These are phyloP conservation scores for Naganishia sp. DNA, from an alignment of 1,284 basidiomycete species.

Conservation along the genomic window DNA sequence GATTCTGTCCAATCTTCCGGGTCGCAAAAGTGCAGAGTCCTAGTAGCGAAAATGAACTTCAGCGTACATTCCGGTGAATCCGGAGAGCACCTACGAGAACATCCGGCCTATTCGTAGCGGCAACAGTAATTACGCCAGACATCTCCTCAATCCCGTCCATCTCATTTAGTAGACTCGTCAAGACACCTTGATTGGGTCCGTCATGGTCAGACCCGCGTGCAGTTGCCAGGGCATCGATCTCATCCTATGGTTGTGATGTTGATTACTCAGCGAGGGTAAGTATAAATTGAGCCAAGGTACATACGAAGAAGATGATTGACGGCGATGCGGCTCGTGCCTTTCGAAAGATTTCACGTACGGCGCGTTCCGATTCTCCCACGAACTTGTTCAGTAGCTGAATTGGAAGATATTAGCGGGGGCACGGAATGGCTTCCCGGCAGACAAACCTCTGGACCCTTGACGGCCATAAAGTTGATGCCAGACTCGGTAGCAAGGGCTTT, in stretches of 20 bases:
- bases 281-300: slow-evolving; percentile 43
- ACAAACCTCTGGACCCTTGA: slow-evolving; percentile 91
- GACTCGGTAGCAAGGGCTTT: slow-evolving; percentile 93
- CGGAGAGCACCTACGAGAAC: slow-evolving; percentile 66
- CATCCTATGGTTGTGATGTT: slow-evolving; percentile 66
- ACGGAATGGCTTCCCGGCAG: background rate
- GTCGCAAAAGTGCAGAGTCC: slow-evolving; percentile 93
- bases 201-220: slow-evolving; percentile 67
- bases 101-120: slow-evolving; percentile 94
- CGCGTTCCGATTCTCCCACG: slow-evolving; percentile 94
- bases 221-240: slow-evolving; percentile 90
- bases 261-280: slow-evolving; percentile 9
- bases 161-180: slow-evolving; percentile 92
- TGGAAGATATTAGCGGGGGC: background rate
- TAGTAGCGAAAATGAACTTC: slow-evolving; percentile 46
- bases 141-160: slow-evolving; percentile 98
- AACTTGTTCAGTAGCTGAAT: slow-evolving; percentile 88
- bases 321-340: slow-evolving; percentile 93
- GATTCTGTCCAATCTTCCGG: slow-evolving; percentile 92
- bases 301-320: slow-evolving; percentile 92
- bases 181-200: slow-evolving; percentile 78
- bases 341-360: slow-evolving; percentile 90
- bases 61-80: background rate
- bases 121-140: slow-evolving; percentile 87
- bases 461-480: slow-evolving; percentile 95